Conservation (phyloP, 176 grass and related monocot genomes). For the Zoysia pacifica region DNA sequence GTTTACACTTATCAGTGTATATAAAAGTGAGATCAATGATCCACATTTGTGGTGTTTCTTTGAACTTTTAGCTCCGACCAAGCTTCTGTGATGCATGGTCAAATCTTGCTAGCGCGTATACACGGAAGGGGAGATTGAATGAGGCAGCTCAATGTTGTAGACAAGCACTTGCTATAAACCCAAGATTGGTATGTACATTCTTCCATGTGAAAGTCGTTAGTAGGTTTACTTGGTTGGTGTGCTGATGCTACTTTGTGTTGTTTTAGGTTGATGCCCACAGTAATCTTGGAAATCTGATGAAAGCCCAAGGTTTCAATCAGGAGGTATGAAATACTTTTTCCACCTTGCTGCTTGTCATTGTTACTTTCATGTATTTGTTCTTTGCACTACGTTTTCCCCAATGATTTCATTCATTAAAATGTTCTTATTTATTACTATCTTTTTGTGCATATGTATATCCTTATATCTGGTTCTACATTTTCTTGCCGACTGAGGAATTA, state of each 20-base stretch:
- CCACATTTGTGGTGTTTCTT: constrained; percentile 28
- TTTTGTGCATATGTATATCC: not conserved
- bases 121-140: constrained; percentile 83
- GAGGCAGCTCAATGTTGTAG: constrained; percentile 95
- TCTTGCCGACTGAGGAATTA: not conserved
- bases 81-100: constrained; percentile 98
- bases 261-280: constrained; percentile 97
- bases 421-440: not conserved
- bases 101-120: constrained; percentile 98
- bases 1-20: no score
- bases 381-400: not conserved
- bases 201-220: constrained; percentile 30
- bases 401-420: not conserved
- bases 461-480: not conserved
- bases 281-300: constrained; percentile 98
- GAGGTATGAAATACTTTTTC: constrained; percentile 47
- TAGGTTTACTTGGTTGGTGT: constrained; percentile 24
- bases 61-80: constrained; percentile 68
- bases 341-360: not conserved
- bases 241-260: constrained; percentile 38
- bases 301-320: constrained; percentile 90
- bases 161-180: constrained; percentile 89
- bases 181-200: constrained; percentile 57
- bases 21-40: not conserved
- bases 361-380: not conserved